Evolutionary conservation across 768 basidiomycete genomes (phyloP), one percentile per base, ranked within the genome.

Genomic region (Leccinum broughii): DNA sequence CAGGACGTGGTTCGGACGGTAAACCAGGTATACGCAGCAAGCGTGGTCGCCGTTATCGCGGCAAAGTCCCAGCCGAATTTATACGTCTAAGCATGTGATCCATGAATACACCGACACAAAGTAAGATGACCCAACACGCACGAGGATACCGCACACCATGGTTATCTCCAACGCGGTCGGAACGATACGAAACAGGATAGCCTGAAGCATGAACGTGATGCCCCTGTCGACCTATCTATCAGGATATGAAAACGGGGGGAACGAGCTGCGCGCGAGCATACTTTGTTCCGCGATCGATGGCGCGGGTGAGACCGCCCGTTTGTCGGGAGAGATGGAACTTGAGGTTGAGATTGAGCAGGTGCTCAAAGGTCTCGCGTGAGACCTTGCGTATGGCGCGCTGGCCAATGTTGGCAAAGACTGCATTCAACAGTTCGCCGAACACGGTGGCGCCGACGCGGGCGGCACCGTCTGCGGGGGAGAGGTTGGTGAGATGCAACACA

Each of bases 1-100:
- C 97, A 98, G 1, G 95, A 87, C 1, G 97, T 99, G 1, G 97
- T 98, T 52, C 87, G 85, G 35, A 99, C 87, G 1, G 97, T 99
- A 71, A 96, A 99, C 95, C 95, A 98, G 0, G 94, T 92, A 71
- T 99, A 99, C 4, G 90, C 85, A 3, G 82, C 90, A 81, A 99
- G 86, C 0, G 96, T 92, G 1, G 83, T 74, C 1, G 85, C 81
- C 0, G 95, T 98, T 50, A 98, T 86, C 2, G 90, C 93, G 4
- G 97, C 96, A 74, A 95, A 99, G 71, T 97, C 89, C 89, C 90
- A 94, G 9, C 97, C 97, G 68, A 97, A 99, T 71, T 98, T 96
- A 69, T 92, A 98, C 2, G 93, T 95, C 95, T 97, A 22, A 3
- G 15, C 32, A 55, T 34, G 56, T 9, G 30, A 54, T 62, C 46